These are phyloP conservation scores for Penicillium palitans DNA, from an alignment of 2,329 filamentous ascomycete species.

Conservation along the genomic window DNA sequence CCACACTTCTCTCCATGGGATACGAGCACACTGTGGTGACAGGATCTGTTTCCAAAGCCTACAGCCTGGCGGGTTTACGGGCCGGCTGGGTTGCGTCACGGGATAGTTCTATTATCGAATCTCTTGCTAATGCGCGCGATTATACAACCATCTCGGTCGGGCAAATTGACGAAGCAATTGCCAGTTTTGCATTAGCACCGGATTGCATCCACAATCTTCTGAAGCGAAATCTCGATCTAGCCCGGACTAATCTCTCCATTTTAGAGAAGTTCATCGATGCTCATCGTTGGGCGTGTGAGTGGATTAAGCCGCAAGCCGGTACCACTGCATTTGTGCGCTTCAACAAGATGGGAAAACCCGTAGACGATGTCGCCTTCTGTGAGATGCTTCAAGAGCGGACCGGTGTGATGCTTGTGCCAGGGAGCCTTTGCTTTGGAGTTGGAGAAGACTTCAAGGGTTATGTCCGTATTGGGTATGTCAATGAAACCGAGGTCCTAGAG, in stretches of 20 bases:
- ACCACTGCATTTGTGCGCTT: constrained; percentile 79
- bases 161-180: constrained; percentile 77
- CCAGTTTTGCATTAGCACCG: constrained; percentile 69
- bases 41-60: constrained; percentile 83
- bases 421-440: constrained; percentile 69
- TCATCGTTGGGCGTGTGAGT: constrained; percentile 64
- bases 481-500: constrained; percentile 67
- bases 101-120: constrained; percentile 61
- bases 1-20: constrained; percentile 69
- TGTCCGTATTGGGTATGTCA: constrained; percentile 75
- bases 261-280: constrained; percentile 68
- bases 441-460: constrained; percentile 68
- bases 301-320: constrained; percentile 73
- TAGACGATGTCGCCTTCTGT: constrained; percentile 74
- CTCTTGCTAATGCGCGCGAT: constrained; percentile 66
- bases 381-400: constrained; percentile 65
- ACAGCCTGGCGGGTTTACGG: constrained; percentile 76
- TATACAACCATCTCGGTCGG: constrained; percentile 87
- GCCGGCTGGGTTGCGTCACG: constrained; percentile 79
- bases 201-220: constrained; percentile 65
- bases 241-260: constrained; percentile 65
- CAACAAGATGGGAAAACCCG: constrained; percentile 57
- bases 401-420: constrained; percentile 74
- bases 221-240: constrained; percentile 64
- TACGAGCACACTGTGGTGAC: constrained; percentile 72